Conservation (phyloP, 140 eudicot species). For the Cichorium intybus region DNA sequence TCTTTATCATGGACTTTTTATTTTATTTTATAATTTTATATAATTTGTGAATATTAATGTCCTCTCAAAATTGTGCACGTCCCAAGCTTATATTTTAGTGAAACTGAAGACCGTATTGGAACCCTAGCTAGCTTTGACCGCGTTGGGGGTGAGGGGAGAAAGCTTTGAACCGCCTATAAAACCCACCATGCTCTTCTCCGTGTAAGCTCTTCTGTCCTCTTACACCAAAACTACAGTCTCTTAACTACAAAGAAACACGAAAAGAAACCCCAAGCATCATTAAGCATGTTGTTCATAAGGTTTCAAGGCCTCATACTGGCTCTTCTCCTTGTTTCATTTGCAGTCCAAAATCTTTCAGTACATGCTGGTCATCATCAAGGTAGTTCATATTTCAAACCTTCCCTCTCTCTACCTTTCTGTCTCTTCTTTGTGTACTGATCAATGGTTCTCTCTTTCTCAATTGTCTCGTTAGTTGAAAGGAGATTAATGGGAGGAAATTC, state of each 20-base stretch:
- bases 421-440: neutral
- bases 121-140: conserved; percentile 37
- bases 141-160: neutral
- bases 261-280: conserved; percentile 15
- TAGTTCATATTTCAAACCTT: neutral
- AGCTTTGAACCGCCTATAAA: conserved; percentile 27
- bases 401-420: neutral
- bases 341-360: conserved; percentile 27
- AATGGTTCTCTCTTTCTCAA: neutral
- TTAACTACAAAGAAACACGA: neutral
- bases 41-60: neutral
- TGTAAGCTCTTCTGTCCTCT: conserved; percentile 27
- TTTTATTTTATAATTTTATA: neutral
- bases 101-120: conserved; percentile 28
- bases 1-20: neutral
- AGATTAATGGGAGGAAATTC: conserved; percentile 19
- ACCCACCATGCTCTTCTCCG: conserved; percentile 32
- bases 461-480: conserved; percentile 28
- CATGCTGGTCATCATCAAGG: conserved; percentile 30
- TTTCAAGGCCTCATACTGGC: conserved; percentile 22
- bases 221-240: conserved; percentile 10
- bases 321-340: conserved; percentile 32
- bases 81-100: conserved; percentile 28
- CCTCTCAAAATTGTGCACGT: conserved; percentile 18
- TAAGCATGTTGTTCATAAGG: conserved; percentile 29